Base-by-base conservation (phyloP, 148 eudicot species). In the Silene uniflora region DNA sequence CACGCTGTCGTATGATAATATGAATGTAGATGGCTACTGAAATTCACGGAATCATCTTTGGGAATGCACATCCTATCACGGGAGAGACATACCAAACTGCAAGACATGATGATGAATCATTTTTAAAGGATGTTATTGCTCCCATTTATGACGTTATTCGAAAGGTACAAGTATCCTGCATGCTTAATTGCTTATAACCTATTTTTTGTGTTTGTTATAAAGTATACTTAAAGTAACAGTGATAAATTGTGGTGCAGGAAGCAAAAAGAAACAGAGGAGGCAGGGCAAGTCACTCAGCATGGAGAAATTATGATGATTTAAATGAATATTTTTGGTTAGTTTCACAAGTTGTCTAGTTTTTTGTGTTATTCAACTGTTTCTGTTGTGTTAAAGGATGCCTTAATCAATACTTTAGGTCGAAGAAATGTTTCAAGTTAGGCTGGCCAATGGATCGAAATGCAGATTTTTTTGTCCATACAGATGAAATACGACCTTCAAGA, bases 311-410 rank as follows among this genome's bases (percentile, higher is more conserved):
- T 80, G 99, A 95, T 77, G 99, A 95, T 84, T 75, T 95, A 62
- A 95, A 95, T 83, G 99, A 95, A 83, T 95, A 95, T 84, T 95
- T 95, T 81, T 95, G 99, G 99, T 95, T 85, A 80, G 86, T 80
- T 69, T 75, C 61, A 58, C 21, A 56, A 12, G 13, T 64, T 12
- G n/a, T 62, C 56, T 58, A 39, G 52, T 74, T 73, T 62, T 1
- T 1, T 74, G 47, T 22, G 32, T 2, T 56, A 13, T 56, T 72
- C 25, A 27, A 62, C 21, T 14, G 16, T 54, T 54, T 17, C 62
- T 54, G 9, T 69, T 19, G 61, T 75, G 21, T 70, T 78, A 56
- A 77, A 62, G 60, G 27, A 62, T 44, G 66, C 13, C 62, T 16
- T 73, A 52, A 52, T 52, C 56, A 61, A 25, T 42, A 66, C 76